Evolutionary conservation across 805 yeast genomes (phyloP), one percentile per base, ranked within the genome.

Genomic region (Kluyveromyces wickerhamii): DNA sequence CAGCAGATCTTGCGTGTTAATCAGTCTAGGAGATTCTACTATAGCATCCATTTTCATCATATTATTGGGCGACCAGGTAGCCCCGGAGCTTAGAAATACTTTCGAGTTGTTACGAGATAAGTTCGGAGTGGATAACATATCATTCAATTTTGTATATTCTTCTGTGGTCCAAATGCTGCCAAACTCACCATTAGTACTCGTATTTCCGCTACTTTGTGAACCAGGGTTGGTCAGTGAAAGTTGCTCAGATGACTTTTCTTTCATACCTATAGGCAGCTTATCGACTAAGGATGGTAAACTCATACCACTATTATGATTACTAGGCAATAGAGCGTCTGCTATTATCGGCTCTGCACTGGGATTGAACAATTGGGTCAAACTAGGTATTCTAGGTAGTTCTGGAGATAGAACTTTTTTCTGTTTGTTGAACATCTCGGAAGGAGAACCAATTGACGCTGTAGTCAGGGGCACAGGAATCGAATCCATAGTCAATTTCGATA

Each of bases 131-230:
- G 37, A 32, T 3, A 49, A 29, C 9, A 51, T 36, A 34, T 48
- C 46, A 19, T 48, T 47, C 18, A 52, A 25, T 27, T 46, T 47
- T 41, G 42, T 42, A 22, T 51, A 47, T 32, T 51, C 57, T 17
- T 43, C 46, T 18, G 47, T 73, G 63, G 35, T 78, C 81, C 66
- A 77, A 67, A 40, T 72, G 60, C 60, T 74, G 13, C 75, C 69
- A 27, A 77, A 71, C 12, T 43, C 39, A 7, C 29, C 29, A 26
- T 17, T 23, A 14, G 14, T 15, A 15, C 29, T 17, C 17, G 10
- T 12, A 5, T 7, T 9, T 6, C 20, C 13, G 5, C 6, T 15
- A 27, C 12, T 12, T n/a, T 20, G 9, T 7, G 24, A 13, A 13
- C 9, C 21, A 25, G 13, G 17, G 13, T 29, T 21, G 18, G 7